Evolutionary conservation across 1,284 basidiomycete species (phyloP), one percentile per base, ranked within the genome.

Genomic region (Trametes hirsuta): DNA sequence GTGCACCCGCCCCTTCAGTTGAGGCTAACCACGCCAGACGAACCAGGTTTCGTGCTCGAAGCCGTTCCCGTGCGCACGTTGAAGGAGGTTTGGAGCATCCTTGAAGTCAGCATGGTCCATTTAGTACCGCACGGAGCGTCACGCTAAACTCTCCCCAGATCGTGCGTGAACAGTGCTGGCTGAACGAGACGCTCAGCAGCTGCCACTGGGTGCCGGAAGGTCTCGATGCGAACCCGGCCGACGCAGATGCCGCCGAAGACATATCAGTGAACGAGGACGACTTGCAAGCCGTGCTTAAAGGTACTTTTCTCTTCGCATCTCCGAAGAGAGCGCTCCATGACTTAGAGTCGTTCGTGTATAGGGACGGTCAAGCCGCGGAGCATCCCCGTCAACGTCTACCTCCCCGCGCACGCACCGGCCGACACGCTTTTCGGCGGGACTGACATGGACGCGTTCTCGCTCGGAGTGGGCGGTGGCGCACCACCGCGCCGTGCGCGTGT

Each of bases 111-210:
- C 65, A 14, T 2, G 21, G 11, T 22, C 3, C 2, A 24, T 18
- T 3, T 25, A 24, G 18, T 36, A 21, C 6, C 22, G 3, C 11
- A 11, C 3, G 11, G 9, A 12, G 4, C 8, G 4, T 40, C 9
- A 47, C 30, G 21, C 34, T 55, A 22, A 53, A 8, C 2, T 21
- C 18, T 15, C 5, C 35, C 9, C 10, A 91, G 88, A 82, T 92
- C 66, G 87, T 91, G 2, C 81, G 81, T 59, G 90, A 91, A 61
- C 90, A 92, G 73, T 89, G 87, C 66, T 92, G 90, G 90, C 69
- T 92, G 15, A 92, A 92, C 69, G 87, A 87, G 66, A 79, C 80
- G 18, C 71, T 92, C 22, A 68, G 76, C 8, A 78, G 80, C 45
- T 83, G 82, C 41, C 72, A 81, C 11, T 92, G 90, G 90, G 71